Percentiles rank a stretch among this genome's conserved stretches.
Conservation (phyloP, 2,329 filamentous ascomycete species). For the Ceratocystis cacaofunesta region DNA sequence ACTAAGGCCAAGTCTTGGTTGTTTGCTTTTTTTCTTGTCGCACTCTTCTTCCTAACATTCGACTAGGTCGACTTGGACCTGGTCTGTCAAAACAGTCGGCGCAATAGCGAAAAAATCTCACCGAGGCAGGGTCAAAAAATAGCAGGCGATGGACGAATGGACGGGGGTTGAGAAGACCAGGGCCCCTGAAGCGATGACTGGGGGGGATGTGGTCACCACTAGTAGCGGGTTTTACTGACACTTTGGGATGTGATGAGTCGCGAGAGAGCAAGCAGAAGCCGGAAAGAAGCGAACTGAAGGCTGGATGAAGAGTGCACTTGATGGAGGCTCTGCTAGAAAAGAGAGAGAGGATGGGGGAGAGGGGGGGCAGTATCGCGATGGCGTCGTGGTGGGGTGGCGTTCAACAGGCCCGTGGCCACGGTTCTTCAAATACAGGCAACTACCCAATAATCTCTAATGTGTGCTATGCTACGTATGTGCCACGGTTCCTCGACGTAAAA, state of each 20-base stretch:
- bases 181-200: not conserved
- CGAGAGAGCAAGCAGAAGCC: no score
- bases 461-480: no score
- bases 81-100: not conserved
- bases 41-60: not conserved
- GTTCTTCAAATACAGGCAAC: not conserved
- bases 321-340: no score
- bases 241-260: no score
- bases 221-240: no score
- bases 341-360: no score
- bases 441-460: no score
- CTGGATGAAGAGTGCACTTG: no score
- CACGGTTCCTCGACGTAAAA: no score
- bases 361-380: not conserved
- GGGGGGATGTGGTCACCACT: no score
- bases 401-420: not conserved
- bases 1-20: not conserved
- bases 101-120: not conserved
- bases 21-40: not conserved
- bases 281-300: no score
- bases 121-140: not conserved
- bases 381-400: not conserved
- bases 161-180: not conserved
- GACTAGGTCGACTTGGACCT: not conserved
- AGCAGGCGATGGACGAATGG: not conserved